Percentiles rank a stretch among this genome's conserved stretches.
Conservation (phyloP, 2,329 filamentous ascomycete genomes). For the Pseudogymnoascus pannorum region DNA sequence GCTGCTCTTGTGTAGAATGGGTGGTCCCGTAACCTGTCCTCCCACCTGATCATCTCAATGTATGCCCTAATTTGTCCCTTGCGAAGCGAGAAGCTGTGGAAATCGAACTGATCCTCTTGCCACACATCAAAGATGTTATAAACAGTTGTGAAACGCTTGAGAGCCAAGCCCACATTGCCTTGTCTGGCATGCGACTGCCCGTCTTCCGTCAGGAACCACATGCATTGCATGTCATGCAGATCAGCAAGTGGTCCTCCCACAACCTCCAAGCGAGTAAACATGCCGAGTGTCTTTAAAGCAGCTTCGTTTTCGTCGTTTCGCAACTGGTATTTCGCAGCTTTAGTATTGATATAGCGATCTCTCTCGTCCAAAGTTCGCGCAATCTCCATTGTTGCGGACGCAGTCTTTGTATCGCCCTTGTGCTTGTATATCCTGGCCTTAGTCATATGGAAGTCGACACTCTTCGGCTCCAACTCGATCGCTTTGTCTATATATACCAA, state of each 20-base stretch:
- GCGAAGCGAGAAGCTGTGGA: slow-evolving; percentile 93
- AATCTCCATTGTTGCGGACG: slow-evolving; percentile 79
- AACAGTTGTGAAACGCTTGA: slow-evolving; percentile 86
- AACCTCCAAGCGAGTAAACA: slow-evolving; percentile 90
- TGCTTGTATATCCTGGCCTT: slow-evolving; percentile 95
- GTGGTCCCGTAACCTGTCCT: slow-evolving; percentile 83
- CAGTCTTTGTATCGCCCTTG: slow-evolving; percentile 68
- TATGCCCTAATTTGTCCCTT: slow-evolving; percentile 96
- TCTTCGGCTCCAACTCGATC: slow-evolving; percentile 69
- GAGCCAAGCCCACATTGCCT: slow-evolving; percentile 72
- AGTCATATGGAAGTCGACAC: slow-evolving; percentile 89
- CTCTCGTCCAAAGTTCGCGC: slow-evolving; percentile 79
- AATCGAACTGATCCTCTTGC: slow-evolving; percentile 98
- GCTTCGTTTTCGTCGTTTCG: slow-evolving; percentile 85
- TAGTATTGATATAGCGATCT: slow-evolving; percentile 97
- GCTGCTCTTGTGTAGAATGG: slow-evolving; percentile 87
- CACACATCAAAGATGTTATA: slow-evolving; percentile 93
- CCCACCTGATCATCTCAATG: slow-evolving; percentile 94
- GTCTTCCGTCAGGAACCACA: slow-evolving; percentile 96
- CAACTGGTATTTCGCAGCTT: slow-evolving; percentile 93
- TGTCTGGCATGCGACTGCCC: slow-evolving; percentile 81
- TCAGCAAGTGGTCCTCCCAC: slow-evolving; percentile 82
- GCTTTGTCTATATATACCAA: slow-evolving; percentile 76
- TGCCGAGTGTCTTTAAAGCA: slow-evolving; percentile 78
- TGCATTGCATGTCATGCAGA: slow-evolving; percentile 94